Evolutionary conservation across 1,139 yeast species (phyloP), one percentile per base, ranked within the genome.

Genomic region (Eremothecium sinecaudum): DNA sequence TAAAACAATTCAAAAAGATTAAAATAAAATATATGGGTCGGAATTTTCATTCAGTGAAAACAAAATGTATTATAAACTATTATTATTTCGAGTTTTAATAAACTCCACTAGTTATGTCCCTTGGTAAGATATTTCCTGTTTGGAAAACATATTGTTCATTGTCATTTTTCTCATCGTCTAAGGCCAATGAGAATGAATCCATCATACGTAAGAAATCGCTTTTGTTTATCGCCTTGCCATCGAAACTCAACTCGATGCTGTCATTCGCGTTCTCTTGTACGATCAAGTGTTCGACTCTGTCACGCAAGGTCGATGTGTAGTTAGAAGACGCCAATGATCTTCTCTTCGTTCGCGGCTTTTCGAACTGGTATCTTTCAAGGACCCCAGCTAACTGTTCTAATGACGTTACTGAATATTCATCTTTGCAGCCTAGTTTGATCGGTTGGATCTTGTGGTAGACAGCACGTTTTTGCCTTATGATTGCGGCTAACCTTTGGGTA

Each of bases 191-290:
- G 33, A 56, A 57, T 4, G 61, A 57, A 36, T 62, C 65, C 8
- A 61, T 63, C 46, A 62, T 51, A 26, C 61, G 55, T 29, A 61
- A 60, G 13, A 61, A 43, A 43, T 63, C 67, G 37, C 59, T 59
- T 35, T 55, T 56, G 43, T 62, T 63, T 54, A 63, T 48, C 2
- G 66, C 67, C 38, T 63, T 63, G 6, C 67, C 67, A 41, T 63
- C 67, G 36, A 63, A 63, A 45, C 66, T 61, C 32, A 63, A 39
- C 18, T 63, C 67, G 31, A 53, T 50, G 34, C 53, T 51, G 23
- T 54, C 58, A 29, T 53, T 50, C 28, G 12, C 37, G 27, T 18
- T 27, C 27, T 31, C 34, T 28, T 31, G 38, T n/a, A 30, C 38
- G 20, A 35, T 23, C 32, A 35, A 24, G 23, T 35, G 30, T 21